A percentile compares a stretch with the other conserved stretches of the same genome.
Evolutionary conservation across 768 basidiomycete genomes (phyloP).

Genomic region (Tulasnella sp.): DNA sequence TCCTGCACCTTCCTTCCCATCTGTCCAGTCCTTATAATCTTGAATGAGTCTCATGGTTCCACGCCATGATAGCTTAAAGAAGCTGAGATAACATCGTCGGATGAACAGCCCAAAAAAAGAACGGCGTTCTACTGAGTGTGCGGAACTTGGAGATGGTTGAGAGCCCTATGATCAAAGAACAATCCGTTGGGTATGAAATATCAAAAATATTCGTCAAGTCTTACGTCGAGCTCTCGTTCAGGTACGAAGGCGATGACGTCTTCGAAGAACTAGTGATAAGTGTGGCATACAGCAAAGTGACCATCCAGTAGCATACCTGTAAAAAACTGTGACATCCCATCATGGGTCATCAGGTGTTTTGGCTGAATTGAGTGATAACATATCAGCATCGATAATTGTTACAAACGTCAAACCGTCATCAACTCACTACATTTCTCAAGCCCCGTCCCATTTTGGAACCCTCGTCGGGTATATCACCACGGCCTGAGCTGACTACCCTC

Average conservation of each 20-base stretch:
- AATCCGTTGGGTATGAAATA: background rate
- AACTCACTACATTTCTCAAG: constrained; percentile 34
- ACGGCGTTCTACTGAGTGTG: constrained; percentile 36
- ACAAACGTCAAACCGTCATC: too few species aligned
- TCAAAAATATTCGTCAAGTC: background rate
- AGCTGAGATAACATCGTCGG: constrained; percentile 65
- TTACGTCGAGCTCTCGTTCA: constrained; percentile 47
- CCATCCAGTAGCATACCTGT: constrained; percentile 18
- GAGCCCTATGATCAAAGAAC: background rate
- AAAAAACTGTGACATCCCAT: constrained; percentile 57
- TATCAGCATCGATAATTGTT: background rate
- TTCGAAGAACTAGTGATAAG: constrained; percentile 30
- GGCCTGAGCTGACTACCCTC: constrained; percentile 34
- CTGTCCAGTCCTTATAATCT: constrained; percentile 58
- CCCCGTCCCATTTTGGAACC: constrained; percentile 38
- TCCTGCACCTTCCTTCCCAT: constrained; percentile 37
- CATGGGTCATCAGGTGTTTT: constrained; percentile 40
- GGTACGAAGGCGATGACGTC: constrained; percentile 49
- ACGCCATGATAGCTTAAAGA: constrained; percentile 63
- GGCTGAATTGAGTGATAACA: constrained; percentile 31
- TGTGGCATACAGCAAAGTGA: background rate
- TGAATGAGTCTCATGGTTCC: constrained; percentile 55
- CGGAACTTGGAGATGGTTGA: background rate
- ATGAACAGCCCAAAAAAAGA: constrained; percentile 76
- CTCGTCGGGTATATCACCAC: constrained; percentile 34